Conservation (phyloP, 2,329 filamentous ascomycete genomes). For the Colletotrichum tropicale region DNA sequence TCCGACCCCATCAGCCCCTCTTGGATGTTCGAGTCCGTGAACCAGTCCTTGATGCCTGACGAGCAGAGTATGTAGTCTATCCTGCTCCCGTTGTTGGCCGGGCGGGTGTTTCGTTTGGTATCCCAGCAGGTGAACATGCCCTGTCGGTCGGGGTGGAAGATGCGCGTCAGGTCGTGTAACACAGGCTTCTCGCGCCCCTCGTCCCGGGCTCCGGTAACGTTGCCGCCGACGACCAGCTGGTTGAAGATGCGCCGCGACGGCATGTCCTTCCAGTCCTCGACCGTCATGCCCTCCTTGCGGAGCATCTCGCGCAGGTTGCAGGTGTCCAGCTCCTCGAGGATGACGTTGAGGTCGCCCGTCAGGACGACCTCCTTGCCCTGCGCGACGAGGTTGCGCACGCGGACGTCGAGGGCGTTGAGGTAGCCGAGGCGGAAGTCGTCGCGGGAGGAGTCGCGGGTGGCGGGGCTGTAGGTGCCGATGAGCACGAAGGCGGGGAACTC, state of each 20-base stretch:
- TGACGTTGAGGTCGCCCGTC: constrained; percentile 88
- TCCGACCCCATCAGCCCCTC: constrained; percentile 94
- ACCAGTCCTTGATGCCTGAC: constrained; percentile 79
- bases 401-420: constrained; percentile 77
- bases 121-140: constrained; percentile 99
- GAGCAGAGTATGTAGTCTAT: constrained; percentile 95
- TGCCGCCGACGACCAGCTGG: constrained; percentile 78
- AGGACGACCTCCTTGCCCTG: constrained; percentile 86
- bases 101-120: constrained; percentile 91
- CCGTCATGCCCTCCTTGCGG: constrained; percentile 69
- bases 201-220: constrained; percentile 70
- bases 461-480: constrained; percentile 90
- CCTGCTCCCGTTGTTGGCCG: constrained; percentile 88
- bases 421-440: constrained; percentile 85
- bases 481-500: constrained; percentile 96
- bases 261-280: constrained; percentile 74
- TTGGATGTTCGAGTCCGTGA: constrained; percentile 83
- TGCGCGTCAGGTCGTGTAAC: constrained; percentile 83
- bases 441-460: constrained; percentile 82
- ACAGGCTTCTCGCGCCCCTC: constrained; percentile 72
- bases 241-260: constrained; percentile 83
- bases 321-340: constrained; percentile 72
- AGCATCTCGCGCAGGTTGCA: constrained; percentile 76
- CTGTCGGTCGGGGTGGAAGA: constrained; percentile 76
- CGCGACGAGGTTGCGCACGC: constrained; percentile 81